A percentile compares a stretch with the other conserved stretches of the same genome.
Conservation (phyloP, 2,329 filamentous ascomycete genomes). For the Colletotrichum sp. region DNA sequence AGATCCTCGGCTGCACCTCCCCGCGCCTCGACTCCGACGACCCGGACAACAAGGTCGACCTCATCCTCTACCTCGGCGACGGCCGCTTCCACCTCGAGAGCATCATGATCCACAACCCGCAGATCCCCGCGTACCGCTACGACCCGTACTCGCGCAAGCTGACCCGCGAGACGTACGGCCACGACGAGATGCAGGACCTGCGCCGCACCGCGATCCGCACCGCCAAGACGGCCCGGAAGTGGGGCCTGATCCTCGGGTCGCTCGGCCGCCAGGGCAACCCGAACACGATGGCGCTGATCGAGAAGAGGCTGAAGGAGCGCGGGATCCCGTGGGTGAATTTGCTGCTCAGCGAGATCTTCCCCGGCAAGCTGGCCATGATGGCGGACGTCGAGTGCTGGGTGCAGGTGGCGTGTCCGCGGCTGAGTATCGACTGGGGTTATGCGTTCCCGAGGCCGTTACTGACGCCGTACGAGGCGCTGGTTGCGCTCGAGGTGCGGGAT, state of each 20-base stretch:
- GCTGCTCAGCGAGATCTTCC: conserved; percentile 93
- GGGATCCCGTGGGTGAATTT: conserved; percentile 86
- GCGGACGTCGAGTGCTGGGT: conserved; percentile 96
- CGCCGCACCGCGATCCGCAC: conserved; percentile 77
- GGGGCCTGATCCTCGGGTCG: conserved; percentile 93
- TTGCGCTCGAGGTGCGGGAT: conserved; percentile 81
- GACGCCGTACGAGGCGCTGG: conserved; percentile 93
- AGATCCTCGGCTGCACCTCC: conserved; percentile 97
- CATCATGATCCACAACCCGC: conserved; percentile 98
- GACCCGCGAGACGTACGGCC: conserved; percentile 89
- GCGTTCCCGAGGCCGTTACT: conserved; percentile 88
- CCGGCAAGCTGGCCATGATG: conserved; percentile 94
- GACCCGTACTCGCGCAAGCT: conserved; percentile 94
- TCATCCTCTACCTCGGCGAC: conserved; percentile 89
- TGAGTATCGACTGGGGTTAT: conserved; percentile 99
- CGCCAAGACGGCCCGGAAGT: conserved; percentile 81
- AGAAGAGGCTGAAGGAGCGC: conserved; percentile 72
- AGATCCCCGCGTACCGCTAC: conserved; percentile 90
- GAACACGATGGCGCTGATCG: conserved; percentile 87
- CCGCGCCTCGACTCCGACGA: conserved; percentile 64
- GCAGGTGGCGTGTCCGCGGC: conserved; percentile 92
- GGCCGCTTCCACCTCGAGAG: conserved; percentile 96
- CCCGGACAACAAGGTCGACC: conserved; percentile 66
- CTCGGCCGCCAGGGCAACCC: conserved; percentile 95
- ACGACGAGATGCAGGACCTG: conserved; percentile 86